Conservation (phyloP, 2,329 filamentous ascomycete genomes). For the Gliomastix tumulicola region DNA sequence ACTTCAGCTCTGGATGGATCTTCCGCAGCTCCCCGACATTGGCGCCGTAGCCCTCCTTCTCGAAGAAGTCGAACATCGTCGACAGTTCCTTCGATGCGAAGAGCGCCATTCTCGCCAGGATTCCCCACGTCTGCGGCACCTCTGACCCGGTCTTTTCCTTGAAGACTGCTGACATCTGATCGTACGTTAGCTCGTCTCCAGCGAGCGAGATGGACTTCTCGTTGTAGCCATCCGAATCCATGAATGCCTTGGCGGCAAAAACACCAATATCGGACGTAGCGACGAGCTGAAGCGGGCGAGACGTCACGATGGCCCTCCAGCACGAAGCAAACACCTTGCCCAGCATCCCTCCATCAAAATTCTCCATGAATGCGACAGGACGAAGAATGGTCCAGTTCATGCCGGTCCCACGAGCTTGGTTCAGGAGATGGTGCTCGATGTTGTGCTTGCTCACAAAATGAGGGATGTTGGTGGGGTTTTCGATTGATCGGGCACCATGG, state of each 20-base stretch:
- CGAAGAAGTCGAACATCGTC: conserved; percentile 28
- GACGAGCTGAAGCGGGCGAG: conserved; percentile 25
- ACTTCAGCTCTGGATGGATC: conserved; percentile 16
- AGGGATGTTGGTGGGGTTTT: conserved; percentile 45
- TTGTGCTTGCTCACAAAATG: conserved; percentile 54
- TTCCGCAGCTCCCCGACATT: conserved; percentile 18
- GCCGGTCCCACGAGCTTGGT: conserved; percentile 19
- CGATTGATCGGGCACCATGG: conserved; percentile 41
- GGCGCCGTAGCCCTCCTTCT: conserved; percentile 23
- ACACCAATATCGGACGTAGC: conserved; percentile 27
- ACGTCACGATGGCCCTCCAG: conserved; percentile 19
- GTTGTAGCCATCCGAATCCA: conserved; percentile 19
- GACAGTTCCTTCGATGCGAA: conserved; percentile 21
- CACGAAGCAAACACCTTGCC: conserved; percentile 21
- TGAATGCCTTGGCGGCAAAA: conserved; percentile 27
- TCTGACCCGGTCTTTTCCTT: conserved; percentile 17
- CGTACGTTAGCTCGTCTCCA: conserved; percentile 28
- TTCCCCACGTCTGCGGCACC: conserved; percentile 18
- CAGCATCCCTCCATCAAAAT: conserved; percentile 20
- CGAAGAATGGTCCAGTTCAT: conserved; percentile 29
- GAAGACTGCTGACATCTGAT: conserved; percentile 21
- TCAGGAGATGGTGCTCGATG: conserved; percentile 53
- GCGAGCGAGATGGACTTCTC: conserved; percentile 25
- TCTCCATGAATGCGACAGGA: conserved; percentile 33
- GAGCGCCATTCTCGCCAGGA: conserved; percentile 17